Evolutionary conservation across 2,329 filamentous ascomycete genomes (phyloP), one percentile per base, ranked within the genome.

Genomic region (Tolypocladium guangdongense): DNA sequence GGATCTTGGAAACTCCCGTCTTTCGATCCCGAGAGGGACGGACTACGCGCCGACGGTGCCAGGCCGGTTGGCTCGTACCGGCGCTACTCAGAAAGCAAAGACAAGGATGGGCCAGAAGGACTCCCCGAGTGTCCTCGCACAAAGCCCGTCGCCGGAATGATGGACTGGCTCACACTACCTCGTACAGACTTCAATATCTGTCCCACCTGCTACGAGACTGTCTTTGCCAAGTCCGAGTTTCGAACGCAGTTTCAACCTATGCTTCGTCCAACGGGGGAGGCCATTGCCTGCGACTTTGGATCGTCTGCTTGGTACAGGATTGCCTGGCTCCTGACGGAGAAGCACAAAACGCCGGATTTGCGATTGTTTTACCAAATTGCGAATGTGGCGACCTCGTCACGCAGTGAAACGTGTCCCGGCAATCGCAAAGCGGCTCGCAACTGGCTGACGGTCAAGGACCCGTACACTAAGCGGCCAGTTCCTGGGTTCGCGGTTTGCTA

Each of bases 101-200:
- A 61, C 43, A 59, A 33, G 45, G 55, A 56, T 32, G 53, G 49
- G 16, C 33, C 43, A 53, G 61, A 53, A 52, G 76, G 7, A 24
- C 74, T 91, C 16, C 81, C 87, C 3, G 77, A 83, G 3, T 96
- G 91, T 61, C 85, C 84, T 7, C 78, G 88, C 56, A 81, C 78
- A 39, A 71, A 77, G 5, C 80, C 81, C 12, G 78, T 82, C 14
- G 72, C 78, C 11, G 83, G 84, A 2, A 78, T 84, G 56, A 75
- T 85, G 57, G 89, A 93, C 62, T 96, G 91, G 88, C 83, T 90
- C 56, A 91, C 86, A 0, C 74, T 96, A 5, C 81, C 82, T 4
- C 81, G 82, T 16, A 80, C 84, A 56, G 78, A 83, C 14, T 87
- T 96, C 60, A 82, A 88, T 57, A 86, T 96, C 47, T 96, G 92